Conservation (phyloP, 495 filamentous ascomycete species). For the Trypethelium eluteriae region DNA sequence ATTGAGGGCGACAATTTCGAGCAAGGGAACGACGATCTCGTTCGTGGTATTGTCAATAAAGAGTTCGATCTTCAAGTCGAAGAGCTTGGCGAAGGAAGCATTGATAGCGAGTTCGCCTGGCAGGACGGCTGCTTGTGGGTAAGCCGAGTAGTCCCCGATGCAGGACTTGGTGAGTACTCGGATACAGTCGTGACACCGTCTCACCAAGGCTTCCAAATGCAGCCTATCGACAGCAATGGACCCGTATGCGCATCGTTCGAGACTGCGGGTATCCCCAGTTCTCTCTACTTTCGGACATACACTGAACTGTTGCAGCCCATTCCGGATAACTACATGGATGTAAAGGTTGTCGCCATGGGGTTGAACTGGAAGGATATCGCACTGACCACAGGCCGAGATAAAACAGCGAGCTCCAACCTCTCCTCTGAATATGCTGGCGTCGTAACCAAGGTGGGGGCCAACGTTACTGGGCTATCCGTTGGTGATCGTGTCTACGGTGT, state of each 20-base stretch:
- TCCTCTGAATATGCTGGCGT: neutral
- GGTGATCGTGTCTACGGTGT: neutral
- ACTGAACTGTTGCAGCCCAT: neutral
- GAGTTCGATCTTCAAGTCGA: neutral
- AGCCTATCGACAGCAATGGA: neutral
- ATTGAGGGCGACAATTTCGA: neutral
- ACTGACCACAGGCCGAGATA: neutral
- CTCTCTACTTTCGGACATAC: slow-evolving; percentile 18
- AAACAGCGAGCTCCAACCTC: neutral
- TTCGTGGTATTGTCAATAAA: neutral
- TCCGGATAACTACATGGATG: neutral
- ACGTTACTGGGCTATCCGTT: neutral
- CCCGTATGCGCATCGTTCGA: slow-evolving; percentile 14
- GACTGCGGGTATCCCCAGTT: slow-evolving; percentile 18
- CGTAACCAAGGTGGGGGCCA: neutral
- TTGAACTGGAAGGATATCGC: slow-evolving; percentile 5
- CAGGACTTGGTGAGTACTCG: neutral
- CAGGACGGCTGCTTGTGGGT: neutral
- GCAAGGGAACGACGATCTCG: neutral
- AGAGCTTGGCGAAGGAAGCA: neutral
- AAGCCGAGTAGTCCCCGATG: neutral
- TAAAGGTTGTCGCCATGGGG: neutral
- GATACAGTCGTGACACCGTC: neutral
- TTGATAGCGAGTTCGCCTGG: neutral
- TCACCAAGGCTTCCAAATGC: neutral